Evolutionary conservation across 2,329 filamentous ascomycete genomes (phyloP).

Genomic region (Calonectria pteridis): DNA sequence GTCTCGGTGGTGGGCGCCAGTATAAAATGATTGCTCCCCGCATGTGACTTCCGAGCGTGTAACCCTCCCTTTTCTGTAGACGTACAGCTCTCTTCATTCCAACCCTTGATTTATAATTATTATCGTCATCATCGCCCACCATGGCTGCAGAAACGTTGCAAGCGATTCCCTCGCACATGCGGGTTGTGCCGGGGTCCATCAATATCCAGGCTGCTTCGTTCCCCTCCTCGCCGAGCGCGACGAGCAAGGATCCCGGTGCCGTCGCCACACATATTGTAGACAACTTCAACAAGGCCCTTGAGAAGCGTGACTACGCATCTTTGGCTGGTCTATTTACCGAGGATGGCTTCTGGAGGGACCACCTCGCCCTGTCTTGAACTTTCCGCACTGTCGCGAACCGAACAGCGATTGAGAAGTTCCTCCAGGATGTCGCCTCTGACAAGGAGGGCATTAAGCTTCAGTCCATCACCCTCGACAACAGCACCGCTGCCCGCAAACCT

Average conservation of each 20-base stretch:
- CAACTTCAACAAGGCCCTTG: conserved; percentile 56
- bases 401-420: conserved; percentile 53
- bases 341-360: conserved; percentile 70
- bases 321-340: conserved; percentile 47
- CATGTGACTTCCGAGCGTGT: neutral
- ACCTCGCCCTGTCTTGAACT: conserved; percentile 68
- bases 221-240: neutral
- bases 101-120: neutral
- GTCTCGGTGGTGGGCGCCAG: neutral
- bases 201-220: conserved; percentile 18
- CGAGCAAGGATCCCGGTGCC: neutral
- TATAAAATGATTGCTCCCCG: conserved; percentile 1
- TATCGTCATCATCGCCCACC: neutral
- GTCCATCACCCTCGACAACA: conserved; percentile 56
- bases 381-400: conserved; percentile 63
- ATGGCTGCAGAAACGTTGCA: neutral
- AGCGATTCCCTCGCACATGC: conserved; percentile 21
- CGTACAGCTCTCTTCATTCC: neutral
- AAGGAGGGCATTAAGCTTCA: conserved; percentile 53
- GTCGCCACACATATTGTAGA: conserved; percentile 38
- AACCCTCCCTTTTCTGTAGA: neutral
- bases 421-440: conserved; percentile 38
- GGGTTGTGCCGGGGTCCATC: conserved; percentile 18
- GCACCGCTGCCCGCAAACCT: conserved; percentile 58
- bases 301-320: conserved; percentile 48